A percentile compares a stretch with the other conserved stretches of the same genome.
Conservation (phyloP, 805 yeast genomes). For the Candida krabiensis region DNA sequence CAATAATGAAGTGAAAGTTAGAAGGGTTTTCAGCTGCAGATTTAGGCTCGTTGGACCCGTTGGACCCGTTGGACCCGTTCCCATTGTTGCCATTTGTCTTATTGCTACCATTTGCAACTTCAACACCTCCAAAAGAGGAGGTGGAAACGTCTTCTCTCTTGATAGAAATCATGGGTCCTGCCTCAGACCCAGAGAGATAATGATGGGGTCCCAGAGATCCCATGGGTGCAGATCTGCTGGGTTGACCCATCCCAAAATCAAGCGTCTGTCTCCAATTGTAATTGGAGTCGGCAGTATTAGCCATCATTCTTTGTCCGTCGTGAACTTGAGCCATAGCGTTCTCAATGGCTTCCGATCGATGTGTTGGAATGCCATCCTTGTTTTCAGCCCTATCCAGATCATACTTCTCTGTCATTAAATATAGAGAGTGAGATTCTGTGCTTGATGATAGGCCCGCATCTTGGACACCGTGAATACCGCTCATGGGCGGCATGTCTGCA, state of each 20-base stretch:
- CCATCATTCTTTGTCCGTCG: not conserved
- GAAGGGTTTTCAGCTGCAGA: not conserved
- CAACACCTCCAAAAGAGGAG: too few relatives aligned
- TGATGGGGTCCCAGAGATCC: too few relatives aligned
- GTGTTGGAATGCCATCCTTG: not conserved
- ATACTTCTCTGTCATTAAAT: conserved; percentile 2
- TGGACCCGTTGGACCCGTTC: too few relatives aligned
- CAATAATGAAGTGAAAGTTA: conserved; percentile 2
- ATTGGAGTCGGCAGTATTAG: conserved; percentile 3
- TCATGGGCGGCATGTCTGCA: not conserved
- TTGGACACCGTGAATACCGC: too few relatives aligned
- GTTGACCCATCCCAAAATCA: too few relatives aligned
- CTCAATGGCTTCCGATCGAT: not conserved
- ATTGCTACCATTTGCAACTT: too few relatives aligned
- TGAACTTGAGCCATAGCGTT: not conserved
- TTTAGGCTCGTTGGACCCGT: too few relatives aligned
- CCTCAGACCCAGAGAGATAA: too few relatives aligned
- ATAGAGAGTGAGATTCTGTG: conserved; percentile 2
- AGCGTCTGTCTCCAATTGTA: conserved; percentile 17
- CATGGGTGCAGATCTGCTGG: too few relatives aligned
- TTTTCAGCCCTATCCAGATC: not conserved
- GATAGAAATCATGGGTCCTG: too few relatives aligned
- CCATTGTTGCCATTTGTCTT: too few relatives aligned
- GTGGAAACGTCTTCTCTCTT: too few relatives aligned
- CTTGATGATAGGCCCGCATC: not conserved